These are phyloP conservation scores for Citrus medica DNA, from an alignment of 345 rosid species.

Conservation along the genomic window DNA sequence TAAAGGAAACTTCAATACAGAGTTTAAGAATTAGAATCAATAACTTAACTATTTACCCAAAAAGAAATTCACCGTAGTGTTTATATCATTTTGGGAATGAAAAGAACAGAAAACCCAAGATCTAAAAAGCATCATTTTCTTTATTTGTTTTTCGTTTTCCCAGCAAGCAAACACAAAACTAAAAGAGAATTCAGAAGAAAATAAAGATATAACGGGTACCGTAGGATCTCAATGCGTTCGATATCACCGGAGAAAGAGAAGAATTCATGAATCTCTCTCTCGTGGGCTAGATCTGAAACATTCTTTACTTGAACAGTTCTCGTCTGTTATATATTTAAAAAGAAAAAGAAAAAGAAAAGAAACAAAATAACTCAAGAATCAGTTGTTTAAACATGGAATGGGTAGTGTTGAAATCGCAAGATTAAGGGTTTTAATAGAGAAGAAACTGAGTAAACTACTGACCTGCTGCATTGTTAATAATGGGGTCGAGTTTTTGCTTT, in stretches of 20 bases:
- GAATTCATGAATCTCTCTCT: slow-evolving; percentile 98
- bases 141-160: slow-evolving; percentile 2
- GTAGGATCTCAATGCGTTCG: slow-evolving; percentile 55
- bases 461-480: slow-evolving; percentile 22
- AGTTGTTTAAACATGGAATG: background rate
- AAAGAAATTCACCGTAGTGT: background rate
- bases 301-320: slow-evolving; percentile 82
- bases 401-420: background rate
- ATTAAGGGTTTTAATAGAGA: background rate
- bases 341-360: background rate
- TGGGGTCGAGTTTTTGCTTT: background rate
- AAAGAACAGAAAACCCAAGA: background rate
- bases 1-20: background rate
- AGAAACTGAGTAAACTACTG: background rate
- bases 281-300: slow-evolving; percentile 91
- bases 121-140: background rate
- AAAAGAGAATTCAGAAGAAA: background rate
- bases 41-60: background rate
- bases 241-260: slow-evolving; percentile 96
- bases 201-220: slow-evolving; percentile 30
- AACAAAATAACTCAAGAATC: background rate
- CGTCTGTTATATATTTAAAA: slow-evolving; percentile 26
- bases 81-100: background rate
- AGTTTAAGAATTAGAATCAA: background rate
- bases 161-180: slow-evolving; percentile 16